Base-by-base conservation (phyloP, 768 basidiomycete species). In the Mycena maculata region DNA sequence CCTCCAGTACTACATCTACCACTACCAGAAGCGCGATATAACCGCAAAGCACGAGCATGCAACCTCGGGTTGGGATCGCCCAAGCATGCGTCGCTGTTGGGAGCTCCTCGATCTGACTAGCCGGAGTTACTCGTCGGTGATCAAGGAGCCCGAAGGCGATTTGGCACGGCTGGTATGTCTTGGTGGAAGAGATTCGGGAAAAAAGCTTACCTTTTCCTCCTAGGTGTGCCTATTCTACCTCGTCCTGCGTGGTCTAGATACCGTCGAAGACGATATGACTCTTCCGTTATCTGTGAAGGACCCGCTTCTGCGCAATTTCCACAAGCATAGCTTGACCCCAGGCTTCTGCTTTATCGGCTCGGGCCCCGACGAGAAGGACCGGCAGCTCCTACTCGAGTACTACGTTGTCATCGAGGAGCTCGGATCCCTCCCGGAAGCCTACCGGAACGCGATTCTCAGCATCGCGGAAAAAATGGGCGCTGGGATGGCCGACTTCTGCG, bases 191-290 rank as follows among this genome's bases (percentile, higher is more conserved):
- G 27, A 25, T 56, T 31, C 54, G 42, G 36, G 28, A 27, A 27
- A n/a, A 13, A 44, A 50, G 18, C 68, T n/a, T n/a, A n/a, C n/a
- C n/a, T n/a, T n/a, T n/a, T n/a, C n/a, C n/a, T n/a, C n/a, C n/a
- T n/a, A 98, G 97, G 90, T 98, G 70, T 95, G 93, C 77, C 79
- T 99, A 65, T 99, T 98, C 79, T 99, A 99, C 79, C 88, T 99
- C 45, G 92, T 96, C 7, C 86, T 99, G 8, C 89, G 97, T 23
- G 98, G 90, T 7, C 83, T 98, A n/a, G 97, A 99, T 78, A 99
- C 97, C 5, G 88, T 99, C 69, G 97, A 99, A 78, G 97, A 99
- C 78, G 97, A 99, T 81, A 98, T 98, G 96, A 93, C 95, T 0
- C 88, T 99, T 62, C 86, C 93, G 0, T 94, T 95, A 78, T 82